Evolutionary conservation across 345 rosid genomes (phyloP).

Genomic region (Pseudoturritis turrita): DNA sequence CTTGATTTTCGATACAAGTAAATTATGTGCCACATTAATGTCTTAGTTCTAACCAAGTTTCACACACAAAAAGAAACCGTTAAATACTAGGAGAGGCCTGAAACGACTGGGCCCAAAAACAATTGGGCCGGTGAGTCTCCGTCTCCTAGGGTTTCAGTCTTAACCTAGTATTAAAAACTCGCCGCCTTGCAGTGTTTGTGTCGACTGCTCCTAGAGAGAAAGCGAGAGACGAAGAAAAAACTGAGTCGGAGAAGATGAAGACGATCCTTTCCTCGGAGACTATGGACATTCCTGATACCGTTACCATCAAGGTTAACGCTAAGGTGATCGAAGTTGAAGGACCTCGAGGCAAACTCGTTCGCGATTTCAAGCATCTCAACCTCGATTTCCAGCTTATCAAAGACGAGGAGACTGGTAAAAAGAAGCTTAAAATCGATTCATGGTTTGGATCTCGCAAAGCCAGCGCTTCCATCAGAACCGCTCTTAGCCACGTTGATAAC

Average conservation of each 20-base stretch:
- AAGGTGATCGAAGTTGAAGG: constrained; percentile 37
- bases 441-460: constrained; percentile 41
- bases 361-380: constrained; percentile 49
- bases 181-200: too few relatives aligned
- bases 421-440: constrained; percentile 36
- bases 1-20: too few relatives aligned
- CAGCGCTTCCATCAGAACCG: constrained; percentile 40
- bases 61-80: too few relatives aligned
- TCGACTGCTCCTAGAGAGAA: too few relatives aligned
- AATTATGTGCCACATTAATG: too few relatives aligned
- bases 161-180: too few relatives aligned
- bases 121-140: too few relatives aligned
- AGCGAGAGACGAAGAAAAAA: background rate
- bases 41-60: too few relatives aligned
- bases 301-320: constrained; percentile 48
- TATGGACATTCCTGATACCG: constrained; percentile 60
- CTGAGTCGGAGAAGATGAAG: constrained; percentile 22
- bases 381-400: constrained; percentile 47
- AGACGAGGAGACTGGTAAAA: constrained; percentile 25
- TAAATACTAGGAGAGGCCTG: too few relatives aligned
- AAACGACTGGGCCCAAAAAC: too few relatives aligned
- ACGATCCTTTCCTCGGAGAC: constrained; percentile 44
- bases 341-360: constrained; percentile 36
- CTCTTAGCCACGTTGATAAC: constrained; percentile 36
- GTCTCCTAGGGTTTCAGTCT: too few relatives aligned